phyloP scores from a whole-genome alignment of 2,329 filamentous ascomycete species.

The Microsporum audouinii region DNA sequence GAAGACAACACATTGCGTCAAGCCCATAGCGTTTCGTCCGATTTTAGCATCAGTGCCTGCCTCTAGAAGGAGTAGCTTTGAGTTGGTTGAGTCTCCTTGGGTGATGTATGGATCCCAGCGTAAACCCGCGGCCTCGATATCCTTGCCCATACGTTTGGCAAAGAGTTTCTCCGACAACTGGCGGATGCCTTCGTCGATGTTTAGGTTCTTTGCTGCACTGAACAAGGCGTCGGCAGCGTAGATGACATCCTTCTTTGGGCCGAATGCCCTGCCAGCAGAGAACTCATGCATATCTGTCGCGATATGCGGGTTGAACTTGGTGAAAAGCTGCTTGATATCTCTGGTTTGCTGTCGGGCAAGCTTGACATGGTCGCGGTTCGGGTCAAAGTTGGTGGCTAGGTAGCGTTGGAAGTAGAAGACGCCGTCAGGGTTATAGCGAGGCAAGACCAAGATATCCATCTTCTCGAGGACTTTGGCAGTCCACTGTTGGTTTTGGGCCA shows the following conservation, averaged over 20 bases:
- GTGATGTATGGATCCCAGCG: slow-evolving; percentile 7
- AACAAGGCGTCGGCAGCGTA: slow-evolving; percentile 5
- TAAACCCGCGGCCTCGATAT: slow-evolving; percentile 5
- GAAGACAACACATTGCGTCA: slow-evolving; percentile 5
- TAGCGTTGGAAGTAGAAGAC: slow-evolving; percentile 9
- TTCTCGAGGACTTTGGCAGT: slow-evolving; percentile 1
- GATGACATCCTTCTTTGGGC: neutral
- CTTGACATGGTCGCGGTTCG: slow-evolving; percentile 7
- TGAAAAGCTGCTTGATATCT: slow-evolving; percentile 5
- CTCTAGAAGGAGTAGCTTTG: slow-evolving; percentile 1
- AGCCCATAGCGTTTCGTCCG: slow-evolving; percentile 7
- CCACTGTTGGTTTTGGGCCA: slow-evolving; percentile 3
- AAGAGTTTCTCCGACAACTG: slow-evolving; percentile 6
- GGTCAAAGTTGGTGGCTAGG: slow-evolving; percentile 8
- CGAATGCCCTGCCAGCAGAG: neutral
- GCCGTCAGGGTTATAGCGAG: slow-evolving; percentile 7
- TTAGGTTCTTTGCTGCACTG: slow-evolving; percentile 7
- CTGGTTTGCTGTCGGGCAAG: slow-evolving; percentile 5
- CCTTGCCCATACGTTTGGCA: slow-evolving; percentile 5
- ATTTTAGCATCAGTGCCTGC: slow-evolving; percentile 7
- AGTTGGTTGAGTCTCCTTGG: neutral
- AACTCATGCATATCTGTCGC: slow-evolving; percentile 7
- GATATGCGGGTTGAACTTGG: slow-evolving; percentile 2
- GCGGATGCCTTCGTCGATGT: slow-evolving; percentile 5
- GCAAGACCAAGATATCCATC: slow-evolving; percentile 3